Conservation (phyloP, 1,284 basidiomycete species). For the Caloboletus firmus region DNA sequence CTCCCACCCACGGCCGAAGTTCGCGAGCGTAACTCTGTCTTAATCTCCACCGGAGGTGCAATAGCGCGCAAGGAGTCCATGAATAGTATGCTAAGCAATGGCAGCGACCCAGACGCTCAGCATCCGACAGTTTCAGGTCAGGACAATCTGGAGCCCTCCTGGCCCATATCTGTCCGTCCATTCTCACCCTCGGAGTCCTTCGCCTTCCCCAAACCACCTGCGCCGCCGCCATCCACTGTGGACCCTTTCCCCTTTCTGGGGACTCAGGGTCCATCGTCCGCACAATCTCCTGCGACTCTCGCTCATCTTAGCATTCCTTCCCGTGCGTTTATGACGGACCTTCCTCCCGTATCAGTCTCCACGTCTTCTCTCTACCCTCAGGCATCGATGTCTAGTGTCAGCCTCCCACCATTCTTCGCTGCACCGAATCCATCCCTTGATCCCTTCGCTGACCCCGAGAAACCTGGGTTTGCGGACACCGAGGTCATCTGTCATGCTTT, state of each 20-base stretch:
- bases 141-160: constrained; percentile 25
- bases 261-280: background rate
- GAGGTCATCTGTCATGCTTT: constrained; percentile 58
- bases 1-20: constrained; percentile 53
- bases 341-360: background rate
- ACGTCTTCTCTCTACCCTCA: background rate
- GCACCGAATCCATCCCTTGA: constrained; percentile 25
- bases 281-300: constrained; percentile 25
- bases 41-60: constrained; percentile 23
- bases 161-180: constrained; percentile 60
- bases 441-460: constrained; percentile 25
- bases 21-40: constrained; percentile 32
- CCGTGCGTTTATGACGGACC: constrained; percentile 18
- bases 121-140: constrained; percentile 39
- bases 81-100: constrained; percentile 39
- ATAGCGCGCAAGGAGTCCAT: constrained; percentile 37
- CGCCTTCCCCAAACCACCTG: constrained; percentile 63
- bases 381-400: background rate
- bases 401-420: constrained; percentile 4
- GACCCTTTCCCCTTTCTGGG: background rate
- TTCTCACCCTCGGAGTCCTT: constrained; percentile 66
- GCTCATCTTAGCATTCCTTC: constrained; percentile 19
- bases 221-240: constrained; percentile 10
- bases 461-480: constrained; percentile 38
- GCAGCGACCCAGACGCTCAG: constrained; percentile 36